A percentile compares a stretch with the other conserved stretches of the same genome.
phyloP scores from a whole-genome alignment of 2,329 filamentous ascomycete genomes.

The Coniochaeta hoffmannii region DNA sequence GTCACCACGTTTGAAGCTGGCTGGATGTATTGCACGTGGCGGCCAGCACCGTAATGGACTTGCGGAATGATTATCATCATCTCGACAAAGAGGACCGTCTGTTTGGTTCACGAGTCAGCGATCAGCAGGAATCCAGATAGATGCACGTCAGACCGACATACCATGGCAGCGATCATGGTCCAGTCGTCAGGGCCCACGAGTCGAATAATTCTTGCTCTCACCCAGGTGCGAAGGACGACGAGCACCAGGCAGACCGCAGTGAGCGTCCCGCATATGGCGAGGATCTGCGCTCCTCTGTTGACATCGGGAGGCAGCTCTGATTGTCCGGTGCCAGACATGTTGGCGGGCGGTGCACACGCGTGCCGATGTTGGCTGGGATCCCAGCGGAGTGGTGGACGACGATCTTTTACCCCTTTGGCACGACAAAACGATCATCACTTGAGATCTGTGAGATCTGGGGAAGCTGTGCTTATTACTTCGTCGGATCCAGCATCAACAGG shows the following conservation, averaged over 20 bases:
- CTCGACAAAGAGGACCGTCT: slow-evolving; percentile 14
- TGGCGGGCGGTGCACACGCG: neutral
- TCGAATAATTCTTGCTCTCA: slow-evolving; percentile 17
- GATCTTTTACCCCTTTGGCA: neutral
- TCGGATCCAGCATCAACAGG: neutral
- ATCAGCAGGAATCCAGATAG: neutral
- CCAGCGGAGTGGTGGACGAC: neutral
- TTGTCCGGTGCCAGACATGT: slow-evolving; percentile 8
- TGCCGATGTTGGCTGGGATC: neutral
- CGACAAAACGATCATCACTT: neutral
- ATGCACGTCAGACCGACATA: slow-evolving; percentile 10
- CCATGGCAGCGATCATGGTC: slow-evolving; percentile 18
- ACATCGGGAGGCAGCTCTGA: slow-evolving; percentile 13
- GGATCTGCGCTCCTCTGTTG: slow-evolving; percentile 22
- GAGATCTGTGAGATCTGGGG: neutral
- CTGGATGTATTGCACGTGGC: slow-evolving; percentile 19
- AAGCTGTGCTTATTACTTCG: neutral
- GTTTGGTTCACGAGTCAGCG: neutral
- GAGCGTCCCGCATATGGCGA: slow-evolving; percentile 18
- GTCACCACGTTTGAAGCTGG: slow-evolving; percentile 13
- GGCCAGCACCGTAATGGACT: slow-evolving; percentile 18
- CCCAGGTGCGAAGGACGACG: slow-evolving; percentile 18
- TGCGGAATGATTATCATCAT: slow-evolving; percentile 20
- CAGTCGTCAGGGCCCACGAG: slow-evolving; percentile 20
- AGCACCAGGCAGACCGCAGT: slow-evolving; percentile 16